Base-by-base conservation (phyloP, 2,329 filamentous ascomycete species). In the Hymenoscyphus albidus region DNA sequence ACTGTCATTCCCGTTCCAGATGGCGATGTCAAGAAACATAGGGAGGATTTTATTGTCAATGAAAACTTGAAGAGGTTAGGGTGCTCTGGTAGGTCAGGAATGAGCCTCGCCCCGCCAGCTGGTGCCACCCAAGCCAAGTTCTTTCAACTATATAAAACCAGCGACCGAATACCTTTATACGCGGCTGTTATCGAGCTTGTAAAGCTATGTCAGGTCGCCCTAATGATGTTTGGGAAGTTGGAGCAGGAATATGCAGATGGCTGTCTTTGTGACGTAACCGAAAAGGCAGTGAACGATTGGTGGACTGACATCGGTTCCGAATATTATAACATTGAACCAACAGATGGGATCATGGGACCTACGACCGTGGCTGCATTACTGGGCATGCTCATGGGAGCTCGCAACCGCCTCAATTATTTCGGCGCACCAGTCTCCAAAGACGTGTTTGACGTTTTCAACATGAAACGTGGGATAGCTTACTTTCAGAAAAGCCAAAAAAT, bases 291-390 rank as follows among this genome's bases (percentile, higher is more conserved):
- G 71, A 89, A 88, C 67, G 91, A 97, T 76, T 99, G 95, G 95
- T 98, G 95, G 95, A 88, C 91, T 1, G 92, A 97, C 72, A 89
- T 97, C 65, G 95, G 95, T 1, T 89, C 88, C 0, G 94, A 98
- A 70, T 89, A 95, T 73, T 97, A 94, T 80, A 96, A 94, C 63
- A 86, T 93, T 40, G 95, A 98, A 76, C 94, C 95, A 1, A 90
- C 90, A 10, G 95, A 99, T 77, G 94, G 94, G 13, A 93, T 96
- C 27, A 80, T 99, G 2, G 95, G 95, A 0, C 93, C 95, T 1
- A 96, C 92, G 0, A 97, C 93, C 0, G 93, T 98, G 7, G 88
- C 93, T 27, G 94, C 91, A 1, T 78, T 99, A 22, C 80, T 99
- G 4, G 95, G 95, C 3, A 88, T 95, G 76, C 80, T 97, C 6